Percentiles rank a stretch among this genome's conserved stretches.
Conservation (phyloP, 2,329 filamentous ascomycete species). For the Neocatenulostroma microsporum region DNA sequence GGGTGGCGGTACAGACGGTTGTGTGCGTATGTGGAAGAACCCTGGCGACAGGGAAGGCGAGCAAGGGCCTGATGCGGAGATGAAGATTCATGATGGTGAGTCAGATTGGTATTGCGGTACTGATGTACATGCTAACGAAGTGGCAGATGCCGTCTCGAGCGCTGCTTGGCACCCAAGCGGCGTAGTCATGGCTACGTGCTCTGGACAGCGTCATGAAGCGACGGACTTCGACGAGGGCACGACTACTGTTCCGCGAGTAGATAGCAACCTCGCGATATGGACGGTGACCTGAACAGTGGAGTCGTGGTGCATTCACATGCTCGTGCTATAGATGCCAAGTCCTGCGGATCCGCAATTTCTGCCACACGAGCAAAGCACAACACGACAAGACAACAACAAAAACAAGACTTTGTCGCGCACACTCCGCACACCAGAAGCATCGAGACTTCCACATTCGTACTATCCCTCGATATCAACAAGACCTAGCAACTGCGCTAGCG, state of each 20-base stretch:
- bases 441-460: no score
- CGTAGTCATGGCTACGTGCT: constrained; percentile 43
- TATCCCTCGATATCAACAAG: no score
- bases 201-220: constrained; percentile 27
- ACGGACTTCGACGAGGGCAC: background rate
- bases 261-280: constrained; percentile 4
- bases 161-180: constrained; percentile 41
- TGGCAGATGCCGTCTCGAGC: constrained; percentile 37
- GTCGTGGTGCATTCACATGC: no score
- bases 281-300: constrained; percentile 2
- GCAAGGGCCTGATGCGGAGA: constrained; percentile 36
- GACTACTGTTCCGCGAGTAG: background rate
- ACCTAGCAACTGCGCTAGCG: no score
- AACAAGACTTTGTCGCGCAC: no score
- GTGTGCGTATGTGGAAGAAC: constrained; percentile 39
- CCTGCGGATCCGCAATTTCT: no score
- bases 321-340: no score
- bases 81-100: constrained; percentile 36
- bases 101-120: background rate
- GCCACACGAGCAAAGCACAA: no score
- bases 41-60: constrained; percentile 35
- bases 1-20: constrained; percentile 52
- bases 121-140: constrained; percentile 1
- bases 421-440: no score
- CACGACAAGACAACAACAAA: no score